Base-by-base conservation (phyloP, 1,284 basidiomycete species). In the Albatrellus sp. region DNA sequence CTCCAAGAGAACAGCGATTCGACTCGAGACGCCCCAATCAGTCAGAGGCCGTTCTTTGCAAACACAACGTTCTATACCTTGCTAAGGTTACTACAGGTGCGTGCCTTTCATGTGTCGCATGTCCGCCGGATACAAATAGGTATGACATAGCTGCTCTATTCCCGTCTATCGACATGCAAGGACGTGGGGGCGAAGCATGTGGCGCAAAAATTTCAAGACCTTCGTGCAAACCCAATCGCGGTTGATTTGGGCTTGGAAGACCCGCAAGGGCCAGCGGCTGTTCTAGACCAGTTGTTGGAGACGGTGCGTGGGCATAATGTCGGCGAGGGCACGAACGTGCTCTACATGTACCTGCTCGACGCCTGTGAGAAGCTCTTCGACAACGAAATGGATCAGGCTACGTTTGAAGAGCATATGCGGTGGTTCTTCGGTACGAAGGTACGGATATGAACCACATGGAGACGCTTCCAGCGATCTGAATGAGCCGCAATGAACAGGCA, bases 371-470 rank as follows among this genome's bases (percentile, higher is more conserved):
- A 90, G 67, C 63, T 96, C 41, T 98, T 98, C 57, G 90, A 92
- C 56, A 84, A 77, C 49, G 92, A 98, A 57, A 72, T 98, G 50
- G 94, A 98, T 62, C 86, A 85, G 57, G 68, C 73, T 28, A 80
- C 81, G 14, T 98, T 91, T 57, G 96, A 98, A 61, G 94, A 98
- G 60, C 88, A 90, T 55, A 80, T 96, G 73, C 70, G 96, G 48
- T 90, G 89, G 77, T 93, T 98, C 74, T 98, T 94, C 68, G 90
- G 91, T 30, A 93, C 83, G 52, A 87, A 91, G 71, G 92, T 91
- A 54, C n/a, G 52, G 34, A 35, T 35, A 9, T 17, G 34, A 35
- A 3, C 3, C 10, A n/a, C 34, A 35, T 35, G 3, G n/a, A 35
- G 9, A n/a, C n/a, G 34, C 34, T 35, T 5, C 4, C 39, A n/a